Evolutionary conservation across 257 asterid species (phyloP), one percentile per base, ranked within the genome.

Genomic region (Gardenia jasminoides): DNA sequence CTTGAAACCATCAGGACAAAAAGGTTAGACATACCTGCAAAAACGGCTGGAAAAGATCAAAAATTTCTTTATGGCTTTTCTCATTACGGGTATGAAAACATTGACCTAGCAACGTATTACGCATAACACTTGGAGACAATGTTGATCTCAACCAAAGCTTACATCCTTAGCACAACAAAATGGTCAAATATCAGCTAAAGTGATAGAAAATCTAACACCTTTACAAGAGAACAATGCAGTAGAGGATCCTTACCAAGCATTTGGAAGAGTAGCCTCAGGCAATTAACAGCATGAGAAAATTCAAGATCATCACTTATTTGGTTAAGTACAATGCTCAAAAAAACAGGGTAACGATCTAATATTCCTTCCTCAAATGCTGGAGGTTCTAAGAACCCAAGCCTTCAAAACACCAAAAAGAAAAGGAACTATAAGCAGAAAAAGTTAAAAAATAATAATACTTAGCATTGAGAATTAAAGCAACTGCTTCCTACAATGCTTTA

Each of bases 331-430:
- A 95, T 89, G 77, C 98, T 95, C 76, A 95, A 96, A 82, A 95
- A 95, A 83, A 92, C 85, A 83, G 98, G 98, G 89, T 95, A 92
- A 5, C 90, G 96, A 75, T 95, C 98, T 78, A 95, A 84, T 83
- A 95, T 89, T 87, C 99, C 99, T 88, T 95, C 98, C 86, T 95
- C 99, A 90, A 95, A 92, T 81, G 97, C 94, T 74, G 90, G 93
- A 85, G 99, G 96, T 84, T 95, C 99, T 77, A 95, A 83, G 86
- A 91, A 92, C 79, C 99, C 99, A 83, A 93, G 90, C 91, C 99
- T 95, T 89, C 88, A 85, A 87, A 70, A 82, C 33, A 69, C 65
- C 64, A 3, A 17, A 6, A 84, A 28, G 67, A 20, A 78, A 81
- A 78, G 69, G 50, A 78, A 80, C 81, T 76, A 86, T 78, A 80